Evolutionary conservation across 164 flowering plant species (phyloP), one percentile per base, ranked within the genome.

Genomic region (Dillenia turbinata): DNA sequence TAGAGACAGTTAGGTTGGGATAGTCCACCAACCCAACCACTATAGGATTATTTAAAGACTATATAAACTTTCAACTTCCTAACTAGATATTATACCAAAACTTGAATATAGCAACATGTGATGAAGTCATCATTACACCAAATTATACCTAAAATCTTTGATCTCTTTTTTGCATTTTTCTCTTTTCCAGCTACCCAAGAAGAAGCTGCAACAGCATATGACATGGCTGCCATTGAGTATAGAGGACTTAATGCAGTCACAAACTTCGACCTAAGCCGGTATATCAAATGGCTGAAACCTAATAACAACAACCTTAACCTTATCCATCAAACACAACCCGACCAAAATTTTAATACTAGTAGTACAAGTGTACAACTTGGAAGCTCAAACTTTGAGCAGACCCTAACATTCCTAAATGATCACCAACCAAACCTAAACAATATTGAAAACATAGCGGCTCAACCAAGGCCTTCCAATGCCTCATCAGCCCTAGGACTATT

Each of bases 231-330:
- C 1, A 77, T 83, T 12, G 79, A 81, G 64, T 73, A 83, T 56
- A 70, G 85, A 12, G 87, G 87, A 33, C 75, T 71, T 4, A 79
- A 77, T 61, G 86, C 84, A 33, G 84, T 84, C 26, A 80, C 86
- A 26, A 80, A 81, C 71, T 80, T 80, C 59, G 84, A 82, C 60
- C 71, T 88, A 54, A 83, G 89, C 78, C 93, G 90, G 65, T 90
- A 90, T 75, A 77, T 87, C 71, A 82, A 84, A 50, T 84, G 85
- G 85, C 79, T 83, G 15, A 67, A 65, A 26, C 90, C 94, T 14
- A 69, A 68, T 57, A 54, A 59, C 17, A 60, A 3, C 19, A 51
- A 46, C 61, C 45, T 26, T 40, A 64, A 69, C 60, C 58, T 66
- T 19, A 57, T 50, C 59, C 55, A 50, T 40, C 55, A 59, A 44